Conservation (phyloP, 2,329 filamentous ascomycete genomes). For the Xylaria polymorpha region DNA sequence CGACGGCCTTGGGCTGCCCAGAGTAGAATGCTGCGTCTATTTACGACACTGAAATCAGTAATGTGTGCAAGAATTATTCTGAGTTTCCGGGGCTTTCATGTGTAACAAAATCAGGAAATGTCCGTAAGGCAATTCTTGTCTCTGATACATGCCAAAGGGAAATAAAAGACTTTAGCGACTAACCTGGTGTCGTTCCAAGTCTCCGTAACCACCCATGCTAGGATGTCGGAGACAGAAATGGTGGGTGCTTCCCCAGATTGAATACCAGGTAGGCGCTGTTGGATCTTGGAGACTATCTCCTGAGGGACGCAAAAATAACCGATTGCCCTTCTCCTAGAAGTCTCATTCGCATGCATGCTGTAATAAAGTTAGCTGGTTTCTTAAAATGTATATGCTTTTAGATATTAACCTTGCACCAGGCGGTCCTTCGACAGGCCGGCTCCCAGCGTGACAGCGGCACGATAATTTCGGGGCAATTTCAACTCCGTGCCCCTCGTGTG, state of each 20-base stretch:
- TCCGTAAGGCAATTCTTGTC: too few species aligned
- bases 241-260: neutral
- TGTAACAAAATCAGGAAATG: too few species aligned
- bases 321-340: conserved; percentile 75
- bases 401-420: conserved; percentile 76
- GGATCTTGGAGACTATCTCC: conserved; percentile 69
- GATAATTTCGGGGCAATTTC: conserved; percentile 66
- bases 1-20: conserved; percentile 71
- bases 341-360: conserved; percentile 79
- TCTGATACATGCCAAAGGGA: too few species aligned
- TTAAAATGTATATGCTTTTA: too few species aligned
- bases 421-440: conserved; percentile 74
- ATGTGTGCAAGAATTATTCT: too few species aligned
- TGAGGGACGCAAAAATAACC: conserved; percentile 66
- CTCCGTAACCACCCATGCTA: conserved; percentile 58
- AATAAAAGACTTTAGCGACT: too few species aligned
- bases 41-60: too few species aligned
- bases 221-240: conserved; percentile 14
- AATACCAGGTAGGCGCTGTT: conserved; percentile 19
- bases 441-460: conserved; percentile 76
- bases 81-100: too few species aligned
- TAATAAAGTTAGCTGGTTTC: too few species aligned
- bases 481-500: conserved; percentile 79
- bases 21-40: conserved; percentile 64
- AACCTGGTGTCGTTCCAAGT: conserved; percentile 62